These are phyloP conservation scores for Spatholobus suberectus DNA, from an alignment of 306 rosid species.

Conservation along the genomic window DNA sequence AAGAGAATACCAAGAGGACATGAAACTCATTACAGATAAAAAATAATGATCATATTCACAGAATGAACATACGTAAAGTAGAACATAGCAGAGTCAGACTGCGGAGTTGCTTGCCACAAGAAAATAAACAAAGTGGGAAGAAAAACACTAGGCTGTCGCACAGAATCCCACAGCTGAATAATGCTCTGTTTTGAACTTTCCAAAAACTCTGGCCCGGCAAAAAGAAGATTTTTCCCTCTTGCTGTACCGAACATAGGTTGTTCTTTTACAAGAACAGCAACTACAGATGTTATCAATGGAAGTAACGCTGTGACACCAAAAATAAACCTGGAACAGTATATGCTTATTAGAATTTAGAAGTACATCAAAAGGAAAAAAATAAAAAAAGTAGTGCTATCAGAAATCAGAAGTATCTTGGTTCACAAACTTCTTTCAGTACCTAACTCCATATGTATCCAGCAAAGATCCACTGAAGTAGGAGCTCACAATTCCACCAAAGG, in stretches of 20 bases:
- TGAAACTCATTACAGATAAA: conserved; percentile 24
- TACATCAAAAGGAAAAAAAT: not conserved
- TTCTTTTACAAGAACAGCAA: conserved; percentile 93
- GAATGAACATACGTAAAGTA: conserved; percentile 76
- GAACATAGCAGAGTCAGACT: conserved; percentile 98
- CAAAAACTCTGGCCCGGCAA: conserved; percentile 53
- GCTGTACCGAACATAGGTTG: conserved; percentile 56
- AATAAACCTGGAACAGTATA: conserved; percentile 79
- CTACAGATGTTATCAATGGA: conserved; percentile 90
- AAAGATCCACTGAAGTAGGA: conserved; percentile 94
- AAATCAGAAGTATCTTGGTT: conserved; percentile 41
- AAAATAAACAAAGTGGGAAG: conserved; percentile 92
- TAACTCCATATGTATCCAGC: conserved; percentile 85
- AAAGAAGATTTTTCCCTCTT: conserved; percentile 55
- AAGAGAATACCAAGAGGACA: conserved; percentile 17
- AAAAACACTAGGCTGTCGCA: conserved; percentile 75
- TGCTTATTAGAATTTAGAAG: conserved; percentile 25
- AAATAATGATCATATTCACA: conserved; percentile 33
- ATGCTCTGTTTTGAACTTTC: conserved; percentile 75
- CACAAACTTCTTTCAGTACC: conserved; percentile 53
- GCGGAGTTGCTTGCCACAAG: conserved; percentile 99
- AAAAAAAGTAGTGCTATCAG: not conserved
- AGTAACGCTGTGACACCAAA: conserved; percentile 93
- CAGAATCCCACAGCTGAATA: conserved; percentile 77
- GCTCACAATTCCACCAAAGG: conserved; percentile 98